A percentile compares a stretch with the other conserved stretches of the same genome.
Conservation (phyloP, 768 basidiomycete genomes). For the Amanita subjunquillea region DNA sequence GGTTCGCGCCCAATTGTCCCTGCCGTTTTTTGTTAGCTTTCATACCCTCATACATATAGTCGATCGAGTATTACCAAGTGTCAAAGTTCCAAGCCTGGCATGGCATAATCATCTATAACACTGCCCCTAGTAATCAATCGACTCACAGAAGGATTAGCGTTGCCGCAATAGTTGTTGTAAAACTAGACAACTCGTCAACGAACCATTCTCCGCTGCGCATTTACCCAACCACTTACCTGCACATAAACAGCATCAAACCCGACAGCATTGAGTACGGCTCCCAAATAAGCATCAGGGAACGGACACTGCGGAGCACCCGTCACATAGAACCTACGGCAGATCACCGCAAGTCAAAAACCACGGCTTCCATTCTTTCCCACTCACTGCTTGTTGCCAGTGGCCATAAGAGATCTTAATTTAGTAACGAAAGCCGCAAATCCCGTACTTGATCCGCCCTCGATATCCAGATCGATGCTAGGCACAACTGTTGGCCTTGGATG, state of each 20-base stretch:
- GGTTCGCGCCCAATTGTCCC: constrained; percentile 50
- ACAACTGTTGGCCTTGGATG: too few species aligned
- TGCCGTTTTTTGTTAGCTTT: background rate
- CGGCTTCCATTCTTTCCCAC: constrained; percentile 7
- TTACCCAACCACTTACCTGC: constrained; percentile 34
- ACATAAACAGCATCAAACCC: constrained; percentile 60
- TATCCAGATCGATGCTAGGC: constrained; percentile 46
- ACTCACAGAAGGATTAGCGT: constrained; percentile 28
- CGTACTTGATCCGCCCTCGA: constrained; percentile 43
- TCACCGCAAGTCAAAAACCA: background rate
- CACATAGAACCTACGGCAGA: constrained; percentile 34
- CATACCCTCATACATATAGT: background rate
- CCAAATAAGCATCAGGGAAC: constrained; percentile 50
- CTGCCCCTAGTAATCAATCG: background rate
- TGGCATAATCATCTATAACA: background rate
- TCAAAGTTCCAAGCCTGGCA: constrained; percentile 37
- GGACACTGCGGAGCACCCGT: constrained; percentile 48
- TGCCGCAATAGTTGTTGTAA: constrained; percentile 39
- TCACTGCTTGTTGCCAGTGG: constrained; percentile 37
- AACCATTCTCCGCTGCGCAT: background rate
- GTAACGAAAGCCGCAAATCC: constrained; percentile 40
- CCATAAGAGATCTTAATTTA: constrained; percentile 30
- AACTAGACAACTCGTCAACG: constrained; percentile 15
- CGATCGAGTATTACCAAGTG: constrained; percentile 22
- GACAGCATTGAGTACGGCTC: constrained; percentile 42